Evolutionary conservation across 1,139 yeast genomes (phyloP).

Genomic region (Lodderomyces beijingensis): DNA sequence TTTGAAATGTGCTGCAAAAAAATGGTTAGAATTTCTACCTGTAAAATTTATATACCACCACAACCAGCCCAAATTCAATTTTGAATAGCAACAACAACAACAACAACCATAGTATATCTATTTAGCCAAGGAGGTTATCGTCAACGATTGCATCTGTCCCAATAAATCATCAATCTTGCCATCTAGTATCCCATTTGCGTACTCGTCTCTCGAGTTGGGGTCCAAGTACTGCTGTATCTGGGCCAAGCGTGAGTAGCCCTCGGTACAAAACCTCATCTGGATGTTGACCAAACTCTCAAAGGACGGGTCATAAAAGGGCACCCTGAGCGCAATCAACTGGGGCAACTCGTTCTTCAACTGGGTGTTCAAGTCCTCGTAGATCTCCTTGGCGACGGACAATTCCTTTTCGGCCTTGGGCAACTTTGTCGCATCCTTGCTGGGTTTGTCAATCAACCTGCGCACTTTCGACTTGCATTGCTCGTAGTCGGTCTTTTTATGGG

Average conservation of each 20-base stretch:
- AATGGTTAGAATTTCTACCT: no score
- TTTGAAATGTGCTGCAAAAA: no score
- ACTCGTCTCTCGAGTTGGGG: constrained; percentile 84
- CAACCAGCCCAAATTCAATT: no score
- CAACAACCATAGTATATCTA: no score
- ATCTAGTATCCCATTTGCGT: constrained; percentile 89
- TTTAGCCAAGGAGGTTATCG: constrained; percentile 53
- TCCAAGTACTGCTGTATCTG: constrained; percentile 94
- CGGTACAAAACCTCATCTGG: constrained; percentile 92
- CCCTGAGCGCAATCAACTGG: constrained; percentile 82
- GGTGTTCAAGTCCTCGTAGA: constrained; percentile 76
- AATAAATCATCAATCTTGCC: constrained; percentile 79
- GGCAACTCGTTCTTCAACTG: constrained; percentile 87
- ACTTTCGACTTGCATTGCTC: constrained; percentile 88
- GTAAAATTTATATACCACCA: no score
- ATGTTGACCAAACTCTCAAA: constrained; percentile 95
- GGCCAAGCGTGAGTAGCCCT: constrained; percentile 90
- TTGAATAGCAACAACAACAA: no score
- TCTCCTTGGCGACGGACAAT: constrained; percentile 71
- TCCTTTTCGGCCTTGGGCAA: constrained; percentile 90
- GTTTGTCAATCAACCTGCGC: constrained; percentile 82
- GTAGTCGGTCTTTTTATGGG: constrained; percentile 86
- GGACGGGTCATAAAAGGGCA: constrained; percentile 93
- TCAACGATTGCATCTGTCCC: constrained; percentile 78
- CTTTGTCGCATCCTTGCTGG: constrained; percentile 88